Evolutionary conservation across 2,329 filamentous ascomycete species (phyloP).

Genomic region (Hymenoscyphus infarciens): DNA sequence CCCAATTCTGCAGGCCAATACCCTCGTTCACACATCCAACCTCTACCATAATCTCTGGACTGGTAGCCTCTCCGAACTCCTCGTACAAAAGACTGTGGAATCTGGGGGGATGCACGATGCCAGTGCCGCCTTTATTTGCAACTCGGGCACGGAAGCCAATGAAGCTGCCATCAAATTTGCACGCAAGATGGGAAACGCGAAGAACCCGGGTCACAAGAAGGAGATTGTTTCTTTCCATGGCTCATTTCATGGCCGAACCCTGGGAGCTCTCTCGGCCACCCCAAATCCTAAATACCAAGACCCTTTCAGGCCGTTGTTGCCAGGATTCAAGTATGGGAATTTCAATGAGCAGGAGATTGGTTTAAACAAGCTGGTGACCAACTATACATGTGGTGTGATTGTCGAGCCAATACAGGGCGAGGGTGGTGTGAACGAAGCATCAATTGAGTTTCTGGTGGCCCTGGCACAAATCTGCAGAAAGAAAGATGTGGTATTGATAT

Average conservation of each 20-base stretch:
- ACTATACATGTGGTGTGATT: constrained; percentile 88
- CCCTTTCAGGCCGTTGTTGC: constrained; percentile 92
- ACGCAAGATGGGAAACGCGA: constrained; percentile 78
- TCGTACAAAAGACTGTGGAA: constrained; percentile 76
- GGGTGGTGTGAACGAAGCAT: constrained; percentile 83
- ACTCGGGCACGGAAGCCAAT: constrained; percentile 95
- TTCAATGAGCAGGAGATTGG: constrained; percentile 73
- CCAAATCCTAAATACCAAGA: constrained; percentile 97
- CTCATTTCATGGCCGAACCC: constrained; percentile 94
- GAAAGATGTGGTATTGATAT: constrained; percentile 84
- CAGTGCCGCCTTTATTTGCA: constrained; percentile 83
- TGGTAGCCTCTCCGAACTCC: constrained; percentile 77
- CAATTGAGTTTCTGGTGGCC: constrained; percentile 75
- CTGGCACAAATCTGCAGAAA: constrained; percentile 81
- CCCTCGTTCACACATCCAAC: constrained; percentile 88
- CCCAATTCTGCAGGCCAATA: constrained; percentile 52
- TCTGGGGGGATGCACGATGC: constrained; percentile 81
- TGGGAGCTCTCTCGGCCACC: constrained; percentile 92
- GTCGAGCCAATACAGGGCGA: constrained; percentile 97
- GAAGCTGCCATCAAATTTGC: constrained; percentile 98
- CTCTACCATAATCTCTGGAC: constrained; percentile 98
- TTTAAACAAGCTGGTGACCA: constrained; percentile 71
- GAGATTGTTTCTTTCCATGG: constrained; percentile 88
- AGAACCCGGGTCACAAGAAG: constrained; percentile 69
- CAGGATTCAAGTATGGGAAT: constrained; percentile 81